Conservation (phyloP, 305 asterid genomes). For the Fraxinus platypoda region DNA sequence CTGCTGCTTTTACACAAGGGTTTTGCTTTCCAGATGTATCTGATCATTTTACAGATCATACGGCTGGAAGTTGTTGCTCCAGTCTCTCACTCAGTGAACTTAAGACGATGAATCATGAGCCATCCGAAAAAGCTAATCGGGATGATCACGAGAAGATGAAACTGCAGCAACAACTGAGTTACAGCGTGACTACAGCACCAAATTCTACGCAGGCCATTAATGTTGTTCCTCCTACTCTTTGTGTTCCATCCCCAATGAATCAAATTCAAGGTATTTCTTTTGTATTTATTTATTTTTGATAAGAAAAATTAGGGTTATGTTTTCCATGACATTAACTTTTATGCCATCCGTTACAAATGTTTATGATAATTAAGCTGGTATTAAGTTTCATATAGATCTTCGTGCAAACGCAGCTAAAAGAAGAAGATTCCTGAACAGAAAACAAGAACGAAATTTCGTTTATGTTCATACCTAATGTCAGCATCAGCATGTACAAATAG, state of each 20-base stretch:
- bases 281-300: not conserved
- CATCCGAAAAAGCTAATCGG: slow-evolving; percentile 20
- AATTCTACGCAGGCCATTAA: slow-evolving; percentile 13
- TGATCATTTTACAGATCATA: slow-evolving; percentile 13
- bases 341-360: not conserved
- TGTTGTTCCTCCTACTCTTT: slow-evolving; percentile 24
- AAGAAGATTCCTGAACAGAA: not conserved
- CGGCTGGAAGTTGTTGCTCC: slow-evolving; percentile 20
- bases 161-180: slow-evolving; percentile 28
- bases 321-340: not conserved
- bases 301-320: slow-evolving; percentile 18
- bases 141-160: slow-evolving; percentile 37
- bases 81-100: slow-evolving; percentile 37
- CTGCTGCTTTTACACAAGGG: slow-evolving; percentile 28
- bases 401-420: not conserved
- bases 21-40: slow-evolving; percentile 34
- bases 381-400: not conserved
- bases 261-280: slow-evolving; percentile 43
- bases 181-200: slow-evolving; percentile 18
- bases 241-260: slow-evolving; percentile 32
- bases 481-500: not conserved
- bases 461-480: not conserved
- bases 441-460: too few species aligned
- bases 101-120: slow-evolving; percentile 39
- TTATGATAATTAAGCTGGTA: not conserved